Evolutionary conservation across 495 filamentous ascomycete species (phyloP).

Genomic region (Podospora sp.): DNA sequence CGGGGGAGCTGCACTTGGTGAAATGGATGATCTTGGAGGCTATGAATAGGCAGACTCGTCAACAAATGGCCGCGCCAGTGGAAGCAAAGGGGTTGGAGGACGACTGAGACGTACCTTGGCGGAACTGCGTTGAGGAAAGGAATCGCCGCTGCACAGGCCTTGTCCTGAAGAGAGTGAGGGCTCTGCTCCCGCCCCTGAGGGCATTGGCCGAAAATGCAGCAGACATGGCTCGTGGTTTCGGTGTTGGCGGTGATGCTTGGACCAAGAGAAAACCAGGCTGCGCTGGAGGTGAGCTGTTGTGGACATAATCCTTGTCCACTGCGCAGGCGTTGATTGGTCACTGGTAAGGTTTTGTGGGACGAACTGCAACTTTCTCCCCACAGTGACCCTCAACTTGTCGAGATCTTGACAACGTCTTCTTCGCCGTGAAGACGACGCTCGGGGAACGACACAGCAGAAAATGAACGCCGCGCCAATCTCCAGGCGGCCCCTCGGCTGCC

Average conservation of each 20-base stretch:
- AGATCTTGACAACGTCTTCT: conserved; percentile 18
- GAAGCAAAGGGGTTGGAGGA: background rate
- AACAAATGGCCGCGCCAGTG: background rate
- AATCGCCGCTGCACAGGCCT: conserved; percentile 21
- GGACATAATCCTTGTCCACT: background rate
- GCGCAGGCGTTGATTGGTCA: conserved; percentile 11
- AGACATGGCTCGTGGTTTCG: conserved; percentile 26
- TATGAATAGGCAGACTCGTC: background rate
- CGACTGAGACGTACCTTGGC: conserved; percentile 25
- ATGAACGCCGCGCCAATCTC: conserved; percentile 62
- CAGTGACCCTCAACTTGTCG: conserved; percentile 15
- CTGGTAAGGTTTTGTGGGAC: conserved; percentile 15
- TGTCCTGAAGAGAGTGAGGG: conserved; percentile 17
- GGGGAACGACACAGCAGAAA: conserved; percentile 26
- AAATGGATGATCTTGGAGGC: conserved; percentile 35
- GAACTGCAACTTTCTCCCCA: conserved; percentile 9
- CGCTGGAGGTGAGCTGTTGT: conserved; percentile 1
- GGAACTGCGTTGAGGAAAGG: conserved; percentile 29
- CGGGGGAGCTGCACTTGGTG: conserved; percentile 34
- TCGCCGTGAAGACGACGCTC: conserved; percentile 21
- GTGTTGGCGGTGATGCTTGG: background rate
- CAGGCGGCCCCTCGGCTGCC: conserved; percentile 68
- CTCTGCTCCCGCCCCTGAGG: conserved; percentile 28
- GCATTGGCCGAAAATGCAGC: conserved; percentile 17
- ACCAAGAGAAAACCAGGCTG: background rate